Evolutionary conservation across 169 alveolate species (phyloP).

Genomic region (Plasmodium blacklocki): DNA sequence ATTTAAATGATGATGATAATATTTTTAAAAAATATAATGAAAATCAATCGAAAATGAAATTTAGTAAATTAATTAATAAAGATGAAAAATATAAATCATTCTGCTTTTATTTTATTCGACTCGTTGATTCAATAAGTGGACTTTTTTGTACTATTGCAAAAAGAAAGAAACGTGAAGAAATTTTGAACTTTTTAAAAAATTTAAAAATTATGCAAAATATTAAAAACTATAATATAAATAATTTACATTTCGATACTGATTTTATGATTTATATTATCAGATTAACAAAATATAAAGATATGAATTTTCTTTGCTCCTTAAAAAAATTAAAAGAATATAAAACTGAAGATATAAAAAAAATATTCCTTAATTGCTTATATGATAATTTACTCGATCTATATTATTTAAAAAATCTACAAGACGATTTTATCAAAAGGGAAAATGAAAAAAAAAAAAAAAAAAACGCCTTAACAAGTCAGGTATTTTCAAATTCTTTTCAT

Average conservation of each 20-base stretch:
- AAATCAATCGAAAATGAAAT: slow-evolving; percentile 10
- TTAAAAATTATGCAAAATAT: slow-evolving; percentile 20
- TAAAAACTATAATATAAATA: slow-evolving; percentile 21
- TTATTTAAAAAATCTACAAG: slow-evolving; percentile 29
- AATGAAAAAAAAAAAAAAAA: not conserved
- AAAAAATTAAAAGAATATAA: slow-evolving; percentile 34
- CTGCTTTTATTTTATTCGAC: slow-evolving; percentile 43
- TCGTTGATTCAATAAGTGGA: slow-evolving; percentile 67
- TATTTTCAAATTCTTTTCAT: not conserved
- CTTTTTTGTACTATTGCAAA: slow-evolving; percentile 61
- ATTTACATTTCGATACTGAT: slow-evolving; percentile 14
- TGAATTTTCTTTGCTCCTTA: slow-evolving; percentile 54
- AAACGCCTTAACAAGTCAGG: not conserved
- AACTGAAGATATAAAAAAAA: slow-evolving; percentile 12
- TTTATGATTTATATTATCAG: slow-evolving; percentile 69
- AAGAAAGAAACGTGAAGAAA: slow-evolving; percentile 70
- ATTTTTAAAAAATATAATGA: not conserved
- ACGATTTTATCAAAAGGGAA: slow-evolving; percentile 12
- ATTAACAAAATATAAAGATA: slow-evolving; percentile 35
- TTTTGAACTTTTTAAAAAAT: slow-evolving; percentile 18
- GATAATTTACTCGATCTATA: slow-evolving; percentile 31
- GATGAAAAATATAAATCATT: slow-evolving; percentile 58
- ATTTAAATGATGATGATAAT: not conserved
- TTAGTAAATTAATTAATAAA: slow-evolving; percentile 21
- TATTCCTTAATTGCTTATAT: slow-evolving; percentile 31